Conservation (phyloP, 805 yeast genomes). For the Yarrowia divulgata region DNA sequence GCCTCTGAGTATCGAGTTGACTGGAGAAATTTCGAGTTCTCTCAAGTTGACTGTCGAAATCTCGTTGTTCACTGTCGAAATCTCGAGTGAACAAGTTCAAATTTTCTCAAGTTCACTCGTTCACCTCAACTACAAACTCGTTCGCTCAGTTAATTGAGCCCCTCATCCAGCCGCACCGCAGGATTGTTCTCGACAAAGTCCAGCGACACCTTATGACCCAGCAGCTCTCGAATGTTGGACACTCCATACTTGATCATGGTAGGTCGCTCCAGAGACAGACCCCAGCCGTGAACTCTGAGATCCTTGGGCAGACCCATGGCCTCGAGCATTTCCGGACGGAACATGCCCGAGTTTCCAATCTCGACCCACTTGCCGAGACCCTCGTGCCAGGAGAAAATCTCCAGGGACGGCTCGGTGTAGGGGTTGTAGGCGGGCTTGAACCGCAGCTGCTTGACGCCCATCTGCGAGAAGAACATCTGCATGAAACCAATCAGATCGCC, state of each 20-base stretch:
- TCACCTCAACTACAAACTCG: too few relatives aligned
- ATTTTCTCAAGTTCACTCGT: too few relatives aligned
- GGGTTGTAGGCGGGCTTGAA: constrained; percentile 99
- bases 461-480: constrained; percentile 94
- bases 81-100: too few relatives aligned
- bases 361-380: constrained; percentile 98
- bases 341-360: constrained; percentile 99
- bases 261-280: constrained; percentile 95
- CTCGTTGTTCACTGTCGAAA: too few relatives aligned
- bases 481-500: constrained; percentile 98
- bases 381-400: constrained; percentile 94
- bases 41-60: too few relatives aligned
- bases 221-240: constrained; percentile 91
- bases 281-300: constrained; percentile 96
- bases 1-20: too few relatives aligned
- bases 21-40: too few relatives aligned
- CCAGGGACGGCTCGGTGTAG: constrained; percentile 98
- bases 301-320: constrained; percentile 97
- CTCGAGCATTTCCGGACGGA: constrained; percentile 99
- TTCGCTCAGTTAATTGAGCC: constrained; percentile 46
- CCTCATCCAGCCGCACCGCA: constrained; percentile 95
- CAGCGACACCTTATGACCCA: constrained; percentile 95
- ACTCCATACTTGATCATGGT: constrained; percentile 98
- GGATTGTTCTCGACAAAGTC: constrained; percentile 96
- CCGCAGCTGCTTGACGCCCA: constrained; percentile 95